phyloP scores from a whole-genome alignment of 345 rosid species.

The Citropsis articulata region DNA sequence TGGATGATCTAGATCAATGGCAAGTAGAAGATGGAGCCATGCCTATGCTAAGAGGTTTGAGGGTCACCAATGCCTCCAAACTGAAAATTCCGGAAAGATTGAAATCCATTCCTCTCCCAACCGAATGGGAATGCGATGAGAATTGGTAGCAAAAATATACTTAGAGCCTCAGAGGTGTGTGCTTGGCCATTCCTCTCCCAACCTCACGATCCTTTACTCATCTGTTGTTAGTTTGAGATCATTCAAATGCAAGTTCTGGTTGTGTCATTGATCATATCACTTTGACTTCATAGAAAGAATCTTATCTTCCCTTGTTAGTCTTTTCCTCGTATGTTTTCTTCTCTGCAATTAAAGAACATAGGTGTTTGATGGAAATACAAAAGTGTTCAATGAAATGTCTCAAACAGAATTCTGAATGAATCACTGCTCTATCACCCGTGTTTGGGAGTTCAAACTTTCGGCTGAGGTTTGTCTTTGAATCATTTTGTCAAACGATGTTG shows the following conservation, averaged over 20 bases:
- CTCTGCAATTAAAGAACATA: too few species aligned
- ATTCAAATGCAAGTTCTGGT: not conserved
- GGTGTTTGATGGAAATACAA: too few species aligned
- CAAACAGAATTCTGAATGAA: too few species aligned
- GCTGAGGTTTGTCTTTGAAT: too few species aligned
- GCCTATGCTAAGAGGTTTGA: not conserved
- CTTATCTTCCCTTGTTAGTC: too few species aligned
- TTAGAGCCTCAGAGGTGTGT: not conserved
- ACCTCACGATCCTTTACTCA: not conserved
- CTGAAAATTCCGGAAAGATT: not conserved
- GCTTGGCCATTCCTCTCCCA: too few species aligned
- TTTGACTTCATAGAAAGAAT: too few species aligned
- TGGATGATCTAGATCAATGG: not conserved
- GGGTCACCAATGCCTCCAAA: not conserved
- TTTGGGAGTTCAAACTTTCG: too few species aligned
- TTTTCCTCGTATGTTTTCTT: too few species aligned
- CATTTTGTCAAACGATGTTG: too few species aligned
- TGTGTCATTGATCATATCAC: not conserved
- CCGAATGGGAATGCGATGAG: not conserved
- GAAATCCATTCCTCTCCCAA: not conserved
- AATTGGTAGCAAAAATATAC: not conserved
- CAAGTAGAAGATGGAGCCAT: not conserved
- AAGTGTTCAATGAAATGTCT: too few species aligned
- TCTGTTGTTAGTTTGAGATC: not conserved
- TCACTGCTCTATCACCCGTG: too few species aligned